These are phyloP conservation scores for Trifolium pratense DNA, from an alignment of 306 rosid species.

Conservation along the genomic window DNA sequence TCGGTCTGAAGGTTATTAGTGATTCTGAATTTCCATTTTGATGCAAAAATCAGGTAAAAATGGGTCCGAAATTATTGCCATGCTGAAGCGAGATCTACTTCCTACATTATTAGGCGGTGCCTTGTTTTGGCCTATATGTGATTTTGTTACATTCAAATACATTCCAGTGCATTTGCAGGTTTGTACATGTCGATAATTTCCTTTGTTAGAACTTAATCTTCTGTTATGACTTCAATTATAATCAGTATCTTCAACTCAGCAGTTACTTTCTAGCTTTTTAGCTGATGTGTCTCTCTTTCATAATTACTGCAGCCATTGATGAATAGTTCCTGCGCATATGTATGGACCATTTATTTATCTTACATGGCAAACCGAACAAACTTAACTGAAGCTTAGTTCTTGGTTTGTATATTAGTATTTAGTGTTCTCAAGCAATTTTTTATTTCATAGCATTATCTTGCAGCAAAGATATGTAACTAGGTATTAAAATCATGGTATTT, in stretches of 20 bases:
- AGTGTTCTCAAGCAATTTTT: conserved; percentile 14
- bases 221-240: conserved; percentile 7
- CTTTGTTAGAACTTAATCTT: conserved; percentile 23
- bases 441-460: conserved; percentile 1
- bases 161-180: conserved; percentile 79
- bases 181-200: conserved; percentile 10
- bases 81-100: conserved; percentile 69
- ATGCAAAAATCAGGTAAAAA: conserved; percentile 63
- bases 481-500: background rate
- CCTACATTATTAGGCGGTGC: conserved; percentile 67
- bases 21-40: conserved; percentile 39
- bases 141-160: conserved; percentile 70
- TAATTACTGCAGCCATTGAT: conserved; percentile 69
- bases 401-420: conserved; percentile 1
- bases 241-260: conserved; percentile 6
- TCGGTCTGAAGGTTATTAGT: background rate
- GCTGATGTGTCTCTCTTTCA: conserved; percentile 26
- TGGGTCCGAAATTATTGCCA: conserved; percentile 50
- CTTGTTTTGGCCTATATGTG: conserved; percentile 75
- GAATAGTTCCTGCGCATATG: conserved; percentile 67
- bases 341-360: conserved; percentile 81
- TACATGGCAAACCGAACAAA: conserved; percentile 73
- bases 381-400: conserved; percentile 34
- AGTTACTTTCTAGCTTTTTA: background rate
- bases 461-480: background rate